These are phyloP conservation scores for Pilasporangium apinafurcum DNA, from an alignment of 352 stramenopile species.

Conservation along the genomic window DNA sequence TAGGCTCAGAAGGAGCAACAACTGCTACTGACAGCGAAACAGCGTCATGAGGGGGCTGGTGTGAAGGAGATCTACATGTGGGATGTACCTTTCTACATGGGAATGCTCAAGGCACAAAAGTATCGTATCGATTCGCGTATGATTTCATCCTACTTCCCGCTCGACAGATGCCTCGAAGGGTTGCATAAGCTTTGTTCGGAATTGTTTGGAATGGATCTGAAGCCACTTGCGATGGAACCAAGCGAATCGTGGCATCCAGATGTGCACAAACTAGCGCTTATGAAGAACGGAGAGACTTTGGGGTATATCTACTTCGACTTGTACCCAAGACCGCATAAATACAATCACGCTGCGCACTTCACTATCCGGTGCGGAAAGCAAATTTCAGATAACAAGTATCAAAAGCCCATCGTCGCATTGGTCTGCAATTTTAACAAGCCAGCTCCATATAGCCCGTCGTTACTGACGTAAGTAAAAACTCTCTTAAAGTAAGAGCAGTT, in stretches of 20 bases:
- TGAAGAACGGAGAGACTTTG: slow-evolving; percentile 45
- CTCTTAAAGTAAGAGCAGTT: neutral
- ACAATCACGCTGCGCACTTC: slow-evolving; percentile 91
- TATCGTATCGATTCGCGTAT: slow-evolving; percentile 75
- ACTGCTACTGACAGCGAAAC: slow-evolving; percentile 57
- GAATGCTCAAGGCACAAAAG: slow-evolving; percentile 70
- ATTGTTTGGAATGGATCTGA: slow-evolving; percentile 90
- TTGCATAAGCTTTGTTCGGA: slow-evolving; percentile 83
- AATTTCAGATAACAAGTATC: slow-evolving; percentile 55
- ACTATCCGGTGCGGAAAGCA: slow-evolving; percentile 93
- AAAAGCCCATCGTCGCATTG: slow-evolving; percentile 94
- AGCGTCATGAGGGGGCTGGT: slow-evolving; percentile 36
- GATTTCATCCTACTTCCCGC: slow-evolving; percentile 86
- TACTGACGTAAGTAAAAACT: slow-evolving; percentile 43
- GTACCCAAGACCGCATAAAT: slow-evolving; percentile 86
- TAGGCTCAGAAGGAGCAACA: slow-evolving; percentile 53
- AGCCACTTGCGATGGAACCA: slow-evolving; percentile 61
- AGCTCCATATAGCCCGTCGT: slow-evolving; percentile 52
- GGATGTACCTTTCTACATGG: slow-evolving; percentile 94
- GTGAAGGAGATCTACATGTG: slow-evolving; percentile 81
- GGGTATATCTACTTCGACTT: slow-evolving; percentile 95
- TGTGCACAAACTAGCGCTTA: slow-evolving; percentile 89
- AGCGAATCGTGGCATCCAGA: slow-evolving; percentile 88
- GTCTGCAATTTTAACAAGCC: slow-evolving; percentile 88
- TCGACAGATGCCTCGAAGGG: slow-evolving; percentile 89